Evolutionary conservation across 495 filamentous ascomycete genomes (phyloP), one percentile per base, ranked within the genome.

Genomic region (Parachaetomium inaequale): DNA sequence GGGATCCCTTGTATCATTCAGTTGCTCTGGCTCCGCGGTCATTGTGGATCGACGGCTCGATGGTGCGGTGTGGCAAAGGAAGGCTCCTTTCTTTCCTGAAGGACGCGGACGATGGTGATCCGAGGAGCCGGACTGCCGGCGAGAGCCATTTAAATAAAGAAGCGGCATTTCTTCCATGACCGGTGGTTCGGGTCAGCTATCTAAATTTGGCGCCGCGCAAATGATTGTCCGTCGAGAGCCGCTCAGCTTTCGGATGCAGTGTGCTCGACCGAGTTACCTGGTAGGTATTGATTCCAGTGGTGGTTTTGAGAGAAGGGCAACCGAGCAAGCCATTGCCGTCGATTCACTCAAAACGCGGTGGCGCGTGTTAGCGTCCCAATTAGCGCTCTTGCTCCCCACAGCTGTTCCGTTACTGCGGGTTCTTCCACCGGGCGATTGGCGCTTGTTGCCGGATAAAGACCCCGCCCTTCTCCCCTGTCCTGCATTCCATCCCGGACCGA

Each of bases 371-470:
- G 62, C 50, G 55, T 57, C 55, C 28, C 55, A 58, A 63, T 51
- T 54, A 55, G 43, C 38, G 55, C 55, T 23, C 19, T 12, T 28
- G 28, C 11, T 25, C 55, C 31, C 43, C 55, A 52, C 40, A 25
- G 14, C 51, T 23, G 42, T 58, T 58, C 63, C 63, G 54, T 53
- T 58, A 12, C 36, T 43, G 53, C 51, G 52, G 61, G 32, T 49
- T 53, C 42, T 21, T 15, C 21, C 52, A 15, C 43, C 43, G 26
- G 14, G 43, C 42, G 23, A 63, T 66, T 66, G 55, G 64, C 61
- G 53, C 64, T 38, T 57, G 15, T 50, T 46, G 46, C 59, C 46
- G 63, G 63, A 8, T 49, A 65, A 59, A 62, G 58, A 65, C 63
- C 63, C 63, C 58, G 52, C 58, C 58, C n/a, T n/a, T 45, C 42